Evolutionary conservation across 2,329 filamentous ascomycete genomes (phyloP).

Genomic region (Fusarium mundagurra): DNA sequence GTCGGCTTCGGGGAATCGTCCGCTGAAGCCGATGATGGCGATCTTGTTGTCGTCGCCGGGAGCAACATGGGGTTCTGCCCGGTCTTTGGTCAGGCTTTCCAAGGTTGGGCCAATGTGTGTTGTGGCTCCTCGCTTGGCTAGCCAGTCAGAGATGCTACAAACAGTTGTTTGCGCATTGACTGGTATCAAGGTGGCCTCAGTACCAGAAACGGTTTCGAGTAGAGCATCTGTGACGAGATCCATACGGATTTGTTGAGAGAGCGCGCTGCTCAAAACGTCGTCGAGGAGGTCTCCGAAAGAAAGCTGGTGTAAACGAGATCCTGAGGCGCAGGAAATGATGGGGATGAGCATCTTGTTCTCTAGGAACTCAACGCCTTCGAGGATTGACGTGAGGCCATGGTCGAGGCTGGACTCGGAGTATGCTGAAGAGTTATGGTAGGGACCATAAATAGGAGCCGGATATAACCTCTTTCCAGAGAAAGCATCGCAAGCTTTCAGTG

Average conservation of each 20-base stretch:
- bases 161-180: background rate
- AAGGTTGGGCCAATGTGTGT: background rate
- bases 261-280: background rate
- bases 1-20: conserved; percentile 55
- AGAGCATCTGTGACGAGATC: background rate
- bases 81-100: background rate
- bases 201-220: background rate
- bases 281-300: background rate
- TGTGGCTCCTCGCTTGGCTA: background rate
- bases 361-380: background rate
- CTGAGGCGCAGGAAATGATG: background rate
- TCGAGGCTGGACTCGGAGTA: background rate
- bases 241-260: background rate
- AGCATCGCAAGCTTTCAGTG: background rate
- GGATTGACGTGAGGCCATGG: background rate
- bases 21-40: conserved; percentile 76
- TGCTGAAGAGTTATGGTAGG: background rate
- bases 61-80: background rate
- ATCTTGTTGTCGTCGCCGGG: conserved; percentile 61
- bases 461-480: background rate
- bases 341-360: background rate
- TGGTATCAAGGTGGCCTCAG: background rate
- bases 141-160: background rate
- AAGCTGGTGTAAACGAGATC: background rate
- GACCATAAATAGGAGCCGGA: background rate